These are phyloP conservation scores for Fusarium domesticum DNA, from an alignment of 2,329 filamentous ascomycete genomes.

Conservation along the genomic window DNA sequence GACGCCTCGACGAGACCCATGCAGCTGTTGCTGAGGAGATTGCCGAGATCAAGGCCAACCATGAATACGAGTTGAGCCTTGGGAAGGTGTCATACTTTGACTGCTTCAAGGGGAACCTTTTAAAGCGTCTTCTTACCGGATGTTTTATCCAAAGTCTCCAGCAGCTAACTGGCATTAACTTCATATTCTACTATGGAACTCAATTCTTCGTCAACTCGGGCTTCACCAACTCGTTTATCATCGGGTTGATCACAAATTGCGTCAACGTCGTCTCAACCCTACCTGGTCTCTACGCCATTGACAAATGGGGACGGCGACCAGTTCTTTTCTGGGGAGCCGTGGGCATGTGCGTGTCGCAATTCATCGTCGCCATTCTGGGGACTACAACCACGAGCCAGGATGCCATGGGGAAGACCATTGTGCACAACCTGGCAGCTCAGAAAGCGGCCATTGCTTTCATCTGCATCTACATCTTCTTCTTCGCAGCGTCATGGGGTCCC, in stretches of 20 bases:
- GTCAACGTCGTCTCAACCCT: slow-evolving; percentile 68
- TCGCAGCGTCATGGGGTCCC: slow-evolving; percentile 74
- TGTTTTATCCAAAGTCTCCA: slow-evolving; percentile 74
- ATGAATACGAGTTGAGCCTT: slow-evolving; percentile 71
- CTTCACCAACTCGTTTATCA: slow-evolving; percentile 68
- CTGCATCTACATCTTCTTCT: slow-evolving; percentile 73
- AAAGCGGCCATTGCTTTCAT: slow-evolving; percentile 65
- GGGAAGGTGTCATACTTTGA: slow-evolving; percentile 69
- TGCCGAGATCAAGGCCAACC: slow-evolving; percentile 71
- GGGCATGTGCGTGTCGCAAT: slow-evolving; percentile 68
- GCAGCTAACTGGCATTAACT: slow-evolving; percentile 73
- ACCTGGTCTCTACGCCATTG: slow-evolving; percentile 71
- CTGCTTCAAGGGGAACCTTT: too few species aligned
- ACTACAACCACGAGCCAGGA: slow-evolving; percentile 50
- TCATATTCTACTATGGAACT: slow-evolving; percentile 75
- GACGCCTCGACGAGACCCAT: slow-evolving; percentile 72
- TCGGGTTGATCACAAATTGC: slow-evolving; percentile 76
- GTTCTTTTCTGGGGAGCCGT: slow-evolving; percentile 70
- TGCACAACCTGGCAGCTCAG: too few species aligned
- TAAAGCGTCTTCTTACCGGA: too few species aligned
- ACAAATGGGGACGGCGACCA: slow-evolving; percentile 71
- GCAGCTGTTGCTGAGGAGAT: slow-evolving; percentile 72
- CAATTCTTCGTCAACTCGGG: slow-evolving; percentile 64
- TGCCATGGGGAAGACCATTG: slow-evolving; percentile 59
- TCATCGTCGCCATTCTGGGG: slow-evolving; percentile 68